Evolutionary conservation across 805 yeast species (phyloP), one percentile per base, ranked within the genome.

Genomic region (Hanseniaspora singularis): DNA sequence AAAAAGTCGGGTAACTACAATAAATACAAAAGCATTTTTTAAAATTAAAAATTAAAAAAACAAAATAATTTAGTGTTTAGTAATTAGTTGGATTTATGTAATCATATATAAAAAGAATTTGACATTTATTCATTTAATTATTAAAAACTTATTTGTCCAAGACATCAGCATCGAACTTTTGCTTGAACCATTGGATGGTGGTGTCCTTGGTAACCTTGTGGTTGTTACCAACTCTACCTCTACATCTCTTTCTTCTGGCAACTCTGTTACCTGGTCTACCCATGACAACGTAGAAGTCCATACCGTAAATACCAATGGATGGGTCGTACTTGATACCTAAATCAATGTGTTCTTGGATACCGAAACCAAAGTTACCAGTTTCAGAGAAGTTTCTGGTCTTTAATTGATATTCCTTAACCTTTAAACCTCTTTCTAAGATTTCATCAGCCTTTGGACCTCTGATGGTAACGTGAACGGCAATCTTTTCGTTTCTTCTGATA

Each of bases 301-400:
- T 92, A 81, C 98, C 98, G 92, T 89, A 92, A 71, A 92, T 92
- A 72, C 97, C 97, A 67, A 92, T 92, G 68, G 84, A 79, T 73
- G 98, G 98, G 74, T 92, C 98, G 77, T 92, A 92, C 79, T 92
- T 92, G 82, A 92, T 92, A 79, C 98, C 98, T 72, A 92, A 81
- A 73, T 92, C 98, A 66, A 92, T 92, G 81, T 92, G 98, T 80
- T 92, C 98, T 63, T 84, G 82, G 70, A 92, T 81, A 82, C 98
- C 98, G 81, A 92, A 92, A 79, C 98, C 98, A 67, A 92, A 92
- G 96, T 92, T 92, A 77, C 98, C 98, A 67, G 97, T 89, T 64
- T 78, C 86, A 65, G 96, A 85, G 80, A 92, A 92, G 94, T 92
- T 92, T 72, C 73, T 85, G 68, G 72, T 73, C 69, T 75, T 79